These are phyloP conservation scores for Taiwanofungus camphoratus DNA, from an alignment of 1,284 basidiomycete genomes.

Conservation along the genomic window DNA sequence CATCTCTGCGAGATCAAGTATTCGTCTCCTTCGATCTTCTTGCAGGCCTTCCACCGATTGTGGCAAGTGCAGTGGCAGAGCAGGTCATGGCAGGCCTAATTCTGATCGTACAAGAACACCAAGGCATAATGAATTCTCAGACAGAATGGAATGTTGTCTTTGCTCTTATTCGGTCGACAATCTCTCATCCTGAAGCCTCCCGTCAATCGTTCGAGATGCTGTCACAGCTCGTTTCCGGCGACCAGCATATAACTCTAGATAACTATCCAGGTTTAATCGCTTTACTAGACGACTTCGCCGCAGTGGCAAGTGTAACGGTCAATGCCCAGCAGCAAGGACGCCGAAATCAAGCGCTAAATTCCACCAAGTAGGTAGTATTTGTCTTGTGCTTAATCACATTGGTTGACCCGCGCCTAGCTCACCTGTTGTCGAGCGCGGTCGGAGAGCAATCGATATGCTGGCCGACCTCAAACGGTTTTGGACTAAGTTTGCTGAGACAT, in stretches of 20 bases:
- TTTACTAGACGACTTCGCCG: constrained; percentile 85
- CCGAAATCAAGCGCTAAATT: constrained; percentile 44
- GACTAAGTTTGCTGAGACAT: constrained; percentile 45
- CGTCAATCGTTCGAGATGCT: constrained; percentile 80
- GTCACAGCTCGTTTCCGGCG: constrained; percentile 53
- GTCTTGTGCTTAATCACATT: too few relatives aligned
- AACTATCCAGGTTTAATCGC: constrained; percentile 81
- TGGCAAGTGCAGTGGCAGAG: constrained; percentile 85
- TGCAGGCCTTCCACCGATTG: constrained; percentile 68
- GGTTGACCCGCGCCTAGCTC: constrained; percentile 50
- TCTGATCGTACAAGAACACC: constrained; percentile 72
- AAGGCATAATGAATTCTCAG: constrained; percentile 74
- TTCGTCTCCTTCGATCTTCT: constrained; percentile 91
- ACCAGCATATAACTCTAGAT: constrained; percentile 63
- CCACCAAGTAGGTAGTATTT: constrained; percentile 52
- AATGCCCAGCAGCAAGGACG: constrained; percentile 53
- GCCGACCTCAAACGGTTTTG: constrained; percentile 67
- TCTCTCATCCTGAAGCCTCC: constrained; percentile 85
- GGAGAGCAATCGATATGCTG: constrained; percentile 78
- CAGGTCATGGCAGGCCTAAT: constrained; percentile 86
- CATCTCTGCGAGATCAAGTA: constrained; percentile 76
- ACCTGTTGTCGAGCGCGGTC: constrained; percentile 72
- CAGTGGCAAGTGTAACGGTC: constrained; percentile 56
- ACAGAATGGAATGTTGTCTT: constrained; percentile 97
- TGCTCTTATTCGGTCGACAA: constrained; percentile 82